phyloP scores from a whole-genome alignment of 2,329 filamentous ascomycete genomes.

The Didymella arachidicola region DNA sequence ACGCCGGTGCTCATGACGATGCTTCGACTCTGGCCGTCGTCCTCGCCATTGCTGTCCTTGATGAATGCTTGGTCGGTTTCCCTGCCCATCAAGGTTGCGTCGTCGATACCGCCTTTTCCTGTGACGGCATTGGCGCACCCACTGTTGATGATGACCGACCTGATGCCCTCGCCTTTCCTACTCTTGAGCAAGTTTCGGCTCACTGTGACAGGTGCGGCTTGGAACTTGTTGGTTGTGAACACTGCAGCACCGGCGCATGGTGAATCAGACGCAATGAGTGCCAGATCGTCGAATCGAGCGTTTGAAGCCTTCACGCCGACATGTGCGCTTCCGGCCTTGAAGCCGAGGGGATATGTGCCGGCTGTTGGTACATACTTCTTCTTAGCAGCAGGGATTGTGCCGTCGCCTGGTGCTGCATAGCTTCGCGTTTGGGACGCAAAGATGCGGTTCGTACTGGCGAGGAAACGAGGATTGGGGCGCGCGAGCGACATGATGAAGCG shows the following conservation, averaged over 20 bases:
- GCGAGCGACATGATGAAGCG: slow-evolving; percentile 41
- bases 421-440: slow-evolving; percentile 54
- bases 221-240: slow-evolving; percentile 98
- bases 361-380: slow-evolving; percentile 86
- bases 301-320: slow-evolving; percentile 95
- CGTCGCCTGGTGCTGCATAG: slow-evolving; percentile 68
- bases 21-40: slow-evolving; percentile 65
- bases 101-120: slow-evolving; percentile 85
- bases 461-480: slow-evolving; percentile 39
- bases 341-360: slow-evolving; percentile 90
- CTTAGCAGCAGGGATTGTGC: slow-evolving; percentile 77
- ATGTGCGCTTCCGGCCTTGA: slow-evolving; percentile 83
- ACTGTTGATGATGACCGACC: slow-evolving; percentile 89
- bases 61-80: slow-evolving; percentile 74
- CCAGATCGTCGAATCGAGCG: slow-evolving; percentile 88
- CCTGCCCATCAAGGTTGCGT: slow-evolving; percentile 83
- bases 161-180: slow-evolving; percentile 72
- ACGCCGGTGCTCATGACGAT: slow-evolving; percentile 99
- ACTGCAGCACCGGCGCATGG: slow-evolving; percentile 90
- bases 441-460: slow-evolving; percentile 35
- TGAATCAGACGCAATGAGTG: slow-evolving; percentile 83
- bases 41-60: slow-evolving; percentile 42
- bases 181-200: slow-evolving; percentile 75
- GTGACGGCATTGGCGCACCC: slow-evolving; percentile 98
- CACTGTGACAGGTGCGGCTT: slow-evolving; percentile 92